Percentiles rank a stretch among this genome's conserved stretches.
These are phyloP conservation scores for Micromonas pusilla DNA, from an alignment of 139 green algal species.

Conservation along the genomic window DNA sequence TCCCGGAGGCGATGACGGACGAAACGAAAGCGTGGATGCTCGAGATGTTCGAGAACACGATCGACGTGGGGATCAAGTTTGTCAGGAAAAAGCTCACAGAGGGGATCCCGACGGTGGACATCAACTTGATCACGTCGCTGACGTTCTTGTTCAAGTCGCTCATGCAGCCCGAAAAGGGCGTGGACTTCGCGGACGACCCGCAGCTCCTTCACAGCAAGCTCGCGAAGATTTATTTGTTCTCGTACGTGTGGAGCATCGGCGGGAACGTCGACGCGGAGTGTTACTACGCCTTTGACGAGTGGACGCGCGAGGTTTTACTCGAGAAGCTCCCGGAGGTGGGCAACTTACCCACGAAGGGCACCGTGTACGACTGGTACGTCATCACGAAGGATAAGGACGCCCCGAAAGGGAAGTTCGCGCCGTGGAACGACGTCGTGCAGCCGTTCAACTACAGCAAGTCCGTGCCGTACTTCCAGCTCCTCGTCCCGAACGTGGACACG, in stretches of 20 bases:
- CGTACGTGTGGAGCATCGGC: slow-evolving; percentile 62
- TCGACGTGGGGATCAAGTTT: slow-evolving; percentile 54
- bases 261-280: slow-evolving; percentile 48
- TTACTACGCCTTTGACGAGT: slow-evolving; percentile 56
- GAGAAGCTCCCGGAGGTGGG: not conserved
- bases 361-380: slow-evolving; percentile 68
- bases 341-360: not conserved
- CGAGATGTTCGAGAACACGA: slow-evolving; percentile 53
- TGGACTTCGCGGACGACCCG: slow-evolving; percentile 4
- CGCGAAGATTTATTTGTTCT: slow-evolving; percentile 57
- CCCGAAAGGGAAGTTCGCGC: slow-evolving; percentile 41
- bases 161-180: slow-evolving; percentile 27
- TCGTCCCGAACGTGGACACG: slow-evolving; percentile 74
- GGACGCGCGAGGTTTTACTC: slow-evolving; percentile 37
- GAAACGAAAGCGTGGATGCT: slow-evolving; percentile 42
- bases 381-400: slow-evolving; percentile 55
- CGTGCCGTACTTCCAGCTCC: slow-evolving; percentile 71
- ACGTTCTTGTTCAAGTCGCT: slow-evolving; percentile 35
- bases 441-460: slow-evolving; percentile 60
- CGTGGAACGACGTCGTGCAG: slow-evolving; percentile 57
- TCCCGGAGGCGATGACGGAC: slow-evolving; percentile 29
- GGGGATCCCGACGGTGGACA: slow-evolving; percentile 61
- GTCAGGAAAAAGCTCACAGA: slow-evolving; percentile 51
- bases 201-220: slow-evolving; percentile 30
- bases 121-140: slow-evolving; percentile 64